Evolutionary conservation across 139 green algal genomes (phyloP), one percentile per base, ranked within the genome.

Genomic region (Micractinium conductrix): DNA sequence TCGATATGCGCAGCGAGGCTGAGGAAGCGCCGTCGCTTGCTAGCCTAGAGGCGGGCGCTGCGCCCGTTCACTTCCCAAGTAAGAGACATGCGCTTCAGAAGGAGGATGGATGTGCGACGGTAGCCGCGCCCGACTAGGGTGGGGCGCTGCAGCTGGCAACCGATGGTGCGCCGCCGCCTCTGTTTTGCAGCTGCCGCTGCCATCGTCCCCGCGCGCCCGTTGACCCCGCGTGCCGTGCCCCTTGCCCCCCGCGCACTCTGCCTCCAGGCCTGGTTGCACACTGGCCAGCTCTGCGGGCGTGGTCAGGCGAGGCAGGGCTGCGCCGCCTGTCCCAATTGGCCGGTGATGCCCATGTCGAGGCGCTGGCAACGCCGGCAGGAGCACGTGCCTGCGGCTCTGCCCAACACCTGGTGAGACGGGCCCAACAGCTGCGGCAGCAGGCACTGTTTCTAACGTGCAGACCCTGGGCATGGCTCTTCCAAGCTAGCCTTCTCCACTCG

Each of bases 341-440:
- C 22, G 88, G 86, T 37, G 53, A 33, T 37, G 63, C 63, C 0
- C 67, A 43, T 17, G 84, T 92, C 2, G 76, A 89, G 60, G 84
- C 73, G 17, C 83, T 94, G 82, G 90, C 91, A 10, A 93, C 92
- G 88, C 43, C 83, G 14, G 86, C 81, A n/a, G n/a, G n/a, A n/a
- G n/a, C n/a, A n/a, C n/a, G n/a, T n/a, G n/a, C n/a, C n/a, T n/a
- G n/a, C n/a, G n/a, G n/a, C n/a, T n/a, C n/a, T n/a, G n/a, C n/a
- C n/a, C n/a, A n/a, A n/a, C n/a, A n/a, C n/a, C n/a, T n/a, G n/a
- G n/a, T n/a, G n/a, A n/a, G n/a, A n/a, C n/a, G n/a, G n/a, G n/a
- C n/a, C n/a, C n/a, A n/a, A n/a, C n/a, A n/a, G n/a, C n/a, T n/a
- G n/a, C n/a, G n/a, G n/a, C n/a, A n/a, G n/a, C n/a, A n/a, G n/a